Percentiles rank a stretch among this genome's conserved stretches.
Conservation (phyloP, 345 rosid species). For the Combretum micranthum region DNA sequence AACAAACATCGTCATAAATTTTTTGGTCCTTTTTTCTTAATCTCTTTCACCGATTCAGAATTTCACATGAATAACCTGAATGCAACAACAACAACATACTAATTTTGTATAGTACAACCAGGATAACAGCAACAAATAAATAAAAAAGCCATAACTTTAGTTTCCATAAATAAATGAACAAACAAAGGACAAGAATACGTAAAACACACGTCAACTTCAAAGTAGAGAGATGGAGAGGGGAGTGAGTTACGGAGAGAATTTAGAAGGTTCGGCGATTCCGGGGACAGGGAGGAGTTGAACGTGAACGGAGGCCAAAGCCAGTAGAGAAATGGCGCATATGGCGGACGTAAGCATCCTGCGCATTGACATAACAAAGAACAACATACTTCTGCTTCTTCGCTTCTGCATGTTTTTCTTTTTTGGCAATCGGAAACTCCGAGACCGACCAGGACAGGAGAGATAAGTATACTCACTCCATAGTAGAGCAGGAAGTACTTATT, state of each 20-base stretch:
- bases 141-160: no score
- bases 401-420: constrained; percentile 20
- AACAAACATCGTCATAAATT: background rate
- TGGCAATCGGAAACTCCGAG: background rate
- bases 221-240: background rate
- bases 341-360: constrained; percentile 55
- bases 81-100: no score
- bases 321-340: constrained; percentile 41
- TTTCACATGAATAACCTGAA: no score
- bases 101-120: no score
- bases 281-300: constrained; percentile 47
- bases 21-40: no score
- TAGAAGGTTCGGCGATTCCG: constrained; percentile 32
- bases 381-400: constrained; percentile 36
- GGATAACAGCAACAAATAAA: no score
- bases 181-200: background rate
- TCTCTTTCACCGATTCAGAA: no score
- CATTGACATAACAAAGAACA: constrained; percentile 17
- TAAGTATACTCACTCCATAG: no score
- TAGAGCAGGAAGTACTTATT: no score
- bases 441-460: background rate
- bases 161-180: background rate
- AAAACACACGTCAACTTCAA: background rate
- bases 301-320: constrained; percentile 47
- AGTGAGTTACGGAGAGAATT: constrained; percentile 13